phyloP scores from a whole-genome alignment of 352 stramenopile genomes.

The Blastocystis sp. region DNA sequence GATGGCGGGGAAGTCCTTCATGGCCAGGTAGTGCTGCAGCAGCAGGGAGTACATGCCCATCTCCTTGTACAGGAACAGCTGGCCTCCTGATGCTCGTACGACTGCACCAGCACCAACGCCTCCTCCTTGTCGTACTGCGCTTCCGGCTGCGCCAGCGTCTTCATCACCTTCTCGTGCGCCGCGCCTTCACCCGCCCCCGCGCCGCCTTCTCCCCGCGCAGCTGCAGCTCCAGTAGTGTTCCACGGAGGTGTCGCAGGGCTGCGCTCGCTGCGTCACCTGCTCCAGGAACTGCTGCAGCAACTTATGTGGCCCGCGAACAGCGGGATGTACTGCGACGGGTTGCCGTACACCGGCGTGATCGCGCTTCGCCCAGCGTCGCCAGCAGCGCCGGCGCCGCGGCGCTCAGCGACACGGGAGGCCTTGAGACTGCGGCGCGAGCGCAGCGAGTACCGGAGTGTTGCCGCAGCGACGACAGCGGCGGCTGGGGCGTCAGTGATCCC shows the following conservation, averaged over 20 bases:
- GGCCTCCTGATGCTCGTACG: conserved; percentile 83
- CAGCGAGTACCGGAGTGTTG: conserved; percentile 70
- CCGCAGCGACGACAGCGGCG: conserved; percentile 78
- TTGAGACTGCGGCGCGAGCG: background rate
- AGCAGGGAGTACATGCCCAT: conserved; percentile 88
- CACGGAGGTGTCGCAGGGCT: conserved; percentile 68
- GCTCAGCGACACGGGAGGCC: conserved; percentile 71
- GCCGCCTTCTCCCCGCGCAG: conserved; percentile 74
- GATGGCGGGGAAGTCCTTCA: conserved; percentile 83
- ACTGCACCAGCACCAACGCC: conserved; percentile 86
- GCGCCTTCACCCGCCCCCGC: background rate
- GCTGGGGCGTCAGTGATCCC: no score
- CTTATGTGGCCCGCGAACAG: conserved; percentile 5
- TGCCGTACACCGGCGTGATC: conserved; percentile 73
- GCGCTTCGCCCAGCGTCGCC: conserved; percentile 80
- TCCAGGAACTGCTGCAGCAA: conserved; percentile 12
- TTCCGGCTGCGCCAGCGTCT: conserved; percentile 82
- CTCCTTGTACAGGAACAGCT: conserved; percentile 88
- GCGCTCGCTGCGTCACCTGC: background rate
- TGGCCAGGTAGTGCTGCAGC: conserved; percentile 87
- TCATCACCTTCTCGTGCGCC: conserved; percentile 74
- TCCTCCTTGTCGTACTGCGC: conserved; percentile 86
- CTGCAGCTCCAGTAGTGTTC: conserved; percentile 84
- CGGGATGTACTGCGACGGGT: conserved; percentile 24
- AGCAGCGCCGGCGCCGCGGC: conserved; percentile 78